phyloP scores from a whole-genome alignment of 768 basidiomycete species.

The Leucocoprinus leucothites region DNA sequence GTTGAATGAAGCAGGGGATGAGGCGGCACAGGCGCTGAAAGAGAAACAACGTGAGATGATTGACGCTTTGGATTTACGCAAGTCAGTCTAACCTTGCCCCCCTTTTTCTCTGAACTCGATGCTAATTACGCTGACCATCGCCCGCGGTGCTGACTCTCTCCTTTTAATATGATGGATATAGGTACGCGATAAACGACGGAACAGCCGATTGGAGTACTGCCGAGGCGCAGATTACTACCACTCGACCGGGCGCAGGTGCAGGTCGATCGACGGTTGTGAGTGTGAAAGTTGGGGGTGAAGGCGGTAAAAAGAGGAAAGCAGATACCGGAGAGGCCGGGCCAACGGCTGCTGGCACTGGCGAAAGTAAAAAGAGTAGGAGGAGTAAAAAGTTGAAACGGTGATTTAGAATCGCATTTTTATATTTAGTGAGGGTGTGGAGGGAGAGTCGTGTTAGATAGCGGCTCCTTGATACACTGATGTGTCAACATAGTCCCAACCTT shows the following conservation, averaged over 20 bases:
- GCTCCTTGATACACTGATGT: too few relatives aligned
- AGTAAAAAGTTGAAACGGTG: constrained; percentile 45
- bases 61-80: constrained; percentile 80
- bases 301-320: constrained; percentile 60
- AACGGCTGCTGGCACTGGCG: constrained; percentile 16
- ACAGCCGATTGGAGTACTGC: constrained; percentile 73
- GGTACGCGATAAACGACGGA: constrained; percentile 65
- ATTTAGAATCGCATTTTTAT: too few relatives aligned
- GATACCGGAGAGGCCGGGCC: constrained; percentile 24
- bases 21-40: constrained; percentile 60
- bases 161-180: constrained; percentile 25
- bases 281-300: constrained; percentile 52
- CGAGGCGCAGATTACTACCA: constrained; percentile 63
- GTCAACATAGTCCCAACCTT: too few relatives aligned
- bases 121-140: background rate
- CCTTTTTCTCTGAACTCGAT: background rate
- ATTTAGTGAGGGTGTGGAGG: too few relatives aligned
- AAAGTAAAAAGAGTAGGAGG: constrained; percentile 48
- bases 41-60: constrained; percentile 88
- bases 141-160: background rate
- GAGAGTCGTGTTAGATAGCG: too few relatives aligned
- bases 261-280: constrained; percentile 45
- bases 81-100: constrained; percentile 49
- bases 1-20: constrained; percentile 73
- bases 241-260: constrained; percentile 32